Evolutionary conservation across 305 asterid genomes (phyloP).

Genomic region (Petunia hybrid): DNA sequence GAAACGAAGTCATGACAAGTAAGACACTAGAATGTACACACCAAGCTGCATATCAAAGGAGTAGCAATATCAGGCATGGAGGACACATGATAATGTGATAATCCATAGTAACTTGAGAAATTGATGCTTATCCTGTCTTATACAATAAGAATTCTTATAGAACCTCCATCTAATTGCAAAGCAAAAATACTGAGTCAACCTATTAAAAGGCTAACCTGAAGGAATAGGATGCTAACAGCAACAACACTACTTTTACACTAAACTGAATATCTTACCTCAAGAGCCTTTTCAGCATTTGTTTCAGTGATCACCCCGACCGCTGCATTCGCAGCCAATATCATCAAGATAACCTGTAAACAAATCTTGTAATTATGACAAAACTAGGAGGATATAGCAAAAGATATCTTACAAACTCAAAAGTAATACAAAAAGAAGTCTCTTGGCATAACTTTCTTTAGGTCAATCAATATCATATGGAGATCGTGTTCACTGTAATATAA

Average conservation of each 20-base stretch:
- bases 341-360: conserved; percentile 75
- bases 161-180: too few relatives aligned
- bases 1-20: background rate
- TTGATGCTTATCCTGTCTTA: background rate
- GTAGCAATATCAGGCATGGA: background rate
- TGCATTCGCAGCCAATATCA: conserved; percentile 99
- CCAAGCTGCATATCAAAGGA: background rate
- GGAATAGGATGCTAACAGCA: conserved; percentile 24
- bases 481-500: background rate
- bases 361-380: conserved; percentile 22
- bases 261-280: conserved; percentile 71
- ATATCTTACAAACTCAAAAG: background rate
- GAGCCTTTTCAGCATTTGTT: conserved; percentile 99
- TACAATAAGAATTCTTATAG: background rate
- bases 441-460: conserved; percentile 22
- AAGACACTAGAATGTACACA: background rate
- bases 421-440: background rate
- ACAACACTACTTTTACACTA: background rate
- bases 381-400: background rate
- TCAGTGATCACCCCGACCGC: conserved; percentile 98
- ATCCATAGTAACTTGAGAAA: background rate
- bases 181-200: background rate
- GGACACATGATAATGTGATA: background rate
- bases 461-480: background rate
- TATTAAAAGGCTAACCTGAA: conserved; percentile 1